A percentile compares a stretch with the other conserved stretches of the same genome.
These are phyloP conservation scores for Carnegiea gigantea DNA, from an alignment of 179 eudicot genomes.

Conservation along the genomic window DNA sequence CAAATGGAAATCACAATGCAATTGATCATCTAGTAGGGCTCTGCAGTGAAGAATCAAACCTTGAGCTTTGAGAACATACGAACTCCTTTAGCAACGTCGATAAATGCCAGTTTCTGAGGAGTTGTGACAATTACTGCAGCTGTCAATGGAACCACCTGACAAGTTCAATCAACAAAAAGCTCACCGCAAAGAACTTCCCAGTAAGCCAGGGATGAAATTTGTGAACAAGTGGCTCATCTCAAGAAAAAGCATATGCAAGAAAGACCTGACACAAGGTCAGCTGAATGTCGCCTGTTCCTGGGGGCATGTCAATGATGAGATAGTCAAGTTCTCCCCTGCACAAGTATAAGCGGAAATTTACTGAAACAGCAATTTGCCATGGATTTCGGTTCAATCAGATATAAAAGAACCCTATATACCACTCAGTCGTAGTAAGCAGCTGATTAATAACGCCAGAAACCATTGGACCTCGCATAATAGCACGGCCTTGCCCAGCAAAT, in stretches of 20 bases:
- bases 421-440: slow-evolving; percentile 89
- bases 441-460: slow-evolving; percentile 97
- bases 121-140: slow-evolving; percentile 99
- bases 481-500: slow-evolving; percentile 99
- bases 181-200: slow-evolving; percentile 1
- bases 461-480: slow-evolving; percentile 99
- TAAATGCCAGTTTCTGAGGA: slow-evolving; percentile 95
- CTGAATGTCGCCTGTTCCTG: slow-evolving; percentile 99
- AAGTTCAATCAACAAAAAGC: slow-evolving; percentile 20
- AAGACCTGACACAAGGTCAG: slow-evolving; percentile 95
- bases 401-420: slow-evolving; percentile 40
- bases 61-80: slow-evolving; percentile 99
- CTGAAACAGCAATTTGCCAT: neutral
- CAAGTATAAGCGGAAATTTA: neutral
- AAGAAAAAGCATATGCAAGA: slow-evolving; percentile 11
- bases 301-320: slow-evolving; percentile 98
- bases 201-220: neutral
- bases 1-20: neutral
- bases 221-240: neutral
- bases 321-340: slow-evolving; percentile 98
- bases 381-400: neutral
- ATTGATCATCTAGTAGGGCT: neutral
- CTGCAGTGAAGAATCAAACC: slow-evolving; percentile 37
- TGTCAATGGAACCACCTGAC: slow-evolving; percentile 90
- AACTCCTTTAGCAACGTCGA: slow-evolving; percentile 99